Evolutionary conservation across 768 basidiomycete genomes (phyloP), one percentile per base, ranked within the genome.

Genomic region (Rhizopogon vulgaris): DNA sequence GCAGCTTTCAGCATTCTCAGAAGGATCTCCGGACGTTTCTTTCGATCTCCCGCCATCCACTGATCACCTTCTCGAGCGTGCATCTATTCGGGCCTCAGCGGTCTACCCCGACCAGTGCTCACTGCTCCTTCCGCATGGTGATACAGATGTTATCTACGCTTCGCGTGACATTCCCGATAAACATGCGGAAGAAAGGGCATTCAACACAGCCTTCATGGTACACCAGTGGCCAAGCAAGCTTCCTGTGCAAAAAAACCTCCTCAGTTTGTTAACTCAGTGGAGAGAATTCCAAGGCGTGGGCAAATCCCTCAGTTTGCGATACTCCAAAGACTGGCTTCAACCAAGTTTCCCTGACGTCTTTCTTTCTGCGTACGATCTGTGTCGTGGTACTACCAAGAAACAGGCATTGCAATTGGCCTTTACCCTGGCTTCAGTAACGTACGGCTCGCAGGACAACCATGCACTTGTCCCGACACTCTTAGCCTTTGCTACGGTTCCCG

Each of bases 341-440:
- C 62, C 56, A 0, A 7, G 51, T 28, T 56, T 70, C 7, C 38
- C 57, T 0, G 42, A 52, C 0, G 50, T 57, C 4, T 73, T 68
- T 61, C 51, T 72, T 32, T 48, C 61, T 12, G 41, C 60, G 1
- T 73, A 70, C 40, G 46, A 66, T n/a, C 41, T 60, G 6, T 63
- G 63, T 22, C 65, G 64, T 39, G 27, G 40, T 25, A 14, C 49
- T 1, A 52, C 49, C 18, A 6, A 18, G 10, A 24, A 54, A 10
- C 52, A 62, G 39, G 57, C 55, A 49, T 60, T 28, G 14, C 59
- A 54, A 15, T 22, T 73, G 9, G 43, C 61, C 10, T 74, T 74
- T 42, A 59, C 63, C 4, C 56, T 73, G 5, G 57, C 69, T 4
- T 60, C 69, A 2, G 62, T 72, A 60, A 61, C 56, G 11, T 73